A percentile compares a stretch with the other conserved stretches of the same genome.
phyloP scores from a whole-genome alignment of 495 filamentous ascomycete species.

The Penicillium mononematosum region DNA sequence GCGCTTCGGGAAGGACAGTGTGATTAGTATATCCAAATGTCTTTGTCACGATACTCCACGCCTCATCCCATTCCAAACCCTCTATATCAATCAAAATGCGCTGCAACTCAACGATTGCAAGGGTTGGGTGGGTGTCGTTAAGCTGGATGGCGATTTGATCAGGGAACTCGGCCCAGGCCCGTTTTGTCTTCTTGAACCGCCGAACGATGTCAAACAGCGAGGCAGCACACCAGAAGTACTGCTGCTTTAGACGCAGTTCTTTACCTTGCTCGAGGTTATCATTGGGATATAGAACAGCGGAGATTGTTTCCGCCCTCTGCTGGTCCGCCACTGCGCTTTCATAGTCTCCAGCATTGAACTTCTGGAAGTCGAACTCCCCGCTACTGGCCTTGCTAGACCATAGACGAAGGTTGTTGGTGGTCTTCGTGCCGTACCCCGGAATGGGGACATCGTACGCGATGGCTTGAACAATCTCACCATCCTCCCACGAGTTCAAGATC shows the following conservation, averaged over 20 bases:
- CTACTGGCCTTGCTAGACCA: conserved; percentile 97
- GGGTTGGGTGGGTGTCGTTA: conserved; percentile 95
- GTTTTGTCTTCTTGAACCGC: conserved; percentile 94
- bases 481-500: conserved; percentile 72
- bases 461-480: conserved; percentile 88
- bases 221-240: conserved; percentile 99
- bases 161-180: conserved; percentile 87
- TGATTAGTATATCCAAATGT: conserved; percentile 98
- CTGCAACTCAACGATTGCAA: conserved; percentile 93
- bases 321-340: conserved; percentile 96
- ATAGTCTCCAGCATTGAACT: conserved; percentile 98
- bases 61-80: conserved; percentile 89
- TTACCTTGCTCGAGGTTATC: conserved; percentile 96
- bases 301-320: conserved; percentile 95
- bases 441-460: conserved; percentile 95
- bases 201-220: conserved; percentile 95
- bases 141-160: conserved; percentile 96
- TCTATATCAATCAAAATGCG: conserved; percentile 88
- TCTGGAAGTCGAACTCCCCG: conserved; percentile 98
- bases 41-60: conserved; percentile 74
- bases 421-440: conserved; percentile 83
- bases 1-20: conserved; percentile 91
- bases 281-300: conserved; percentile 94
- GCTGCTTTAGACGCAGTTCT: conserved; percentile 95
- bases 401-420: conserved; percentile 92